Conservation (phyloP, 108 stramenopile species). For the Nitzschia sp. region DNA sequence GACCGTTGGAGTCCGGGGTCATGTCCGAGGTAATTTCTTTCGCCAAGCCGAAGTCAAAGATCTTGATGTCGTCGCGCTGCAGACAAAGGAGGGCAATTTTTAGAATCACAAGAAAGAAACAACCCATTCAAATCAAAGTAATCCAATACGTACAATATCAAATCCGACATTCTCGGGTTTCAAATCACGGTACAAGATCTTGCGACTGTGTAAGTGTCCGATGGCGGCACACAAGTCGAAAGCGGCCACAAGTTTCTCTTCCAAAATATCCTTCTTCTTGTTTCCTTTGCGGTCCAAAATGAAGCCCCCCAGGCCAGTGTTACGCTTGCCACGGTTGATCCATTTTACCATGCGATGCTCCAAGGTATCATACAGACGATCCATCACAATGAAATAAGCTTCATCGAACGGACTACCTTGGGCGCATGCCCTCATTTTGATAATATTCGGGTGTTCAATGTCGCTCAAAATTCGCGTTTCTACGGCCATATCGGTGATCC, state of each 20-base stretch:
- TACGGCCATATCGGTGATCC: slow-evolving; percentile 54
- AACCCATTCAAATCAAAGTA: not conserved
- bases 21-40: slow-evolving; percentile 7
- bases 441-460: slow-evolving; percentile 68
- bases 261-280: slow-evolving; percentile 40
- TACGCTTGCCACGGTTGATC: slow-evolving; percentile 22
- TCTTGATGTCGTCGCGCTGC: slow-evolving; percentile 18
- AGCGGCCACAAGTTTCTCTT: slow-evolving; percentile 28
- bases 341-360: slow-evolving; percentile 48
- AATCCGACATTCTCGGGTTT: slow-evolving; percentile 39
- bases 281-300: slow-evolving; percentile 28
- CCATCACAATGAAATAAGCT: slow-evolving; percentile 50
- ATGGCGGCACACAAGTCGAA: slow-evolving; percentile 18
- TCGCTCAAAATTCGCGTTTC: slow-evolving; percentile 59
- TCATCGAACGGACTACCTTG: slow-evolving; percentile 21
- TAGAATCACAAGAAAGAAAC: not conserved
- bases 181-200: slow-evolving; percentile 27
- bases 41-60: slow-evolving; percentile 40
- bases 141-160: slow-evolving; percentile 11
- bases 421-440: slow-evolving; percentile 54
- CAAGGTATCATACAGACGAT: slow-evolving; percentile 65
- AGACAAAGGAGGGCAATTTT: not conserved
- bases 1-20: not conserved
- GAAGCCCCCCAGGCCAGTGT: slow-evolving; percentile 35
- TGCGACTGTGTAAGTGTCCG: slow-evolving; percentile 10